phyloP scores from a whole-genome alignment of 768 basidiomycete species.

The Macrolepiota albuminosa region DNA sequence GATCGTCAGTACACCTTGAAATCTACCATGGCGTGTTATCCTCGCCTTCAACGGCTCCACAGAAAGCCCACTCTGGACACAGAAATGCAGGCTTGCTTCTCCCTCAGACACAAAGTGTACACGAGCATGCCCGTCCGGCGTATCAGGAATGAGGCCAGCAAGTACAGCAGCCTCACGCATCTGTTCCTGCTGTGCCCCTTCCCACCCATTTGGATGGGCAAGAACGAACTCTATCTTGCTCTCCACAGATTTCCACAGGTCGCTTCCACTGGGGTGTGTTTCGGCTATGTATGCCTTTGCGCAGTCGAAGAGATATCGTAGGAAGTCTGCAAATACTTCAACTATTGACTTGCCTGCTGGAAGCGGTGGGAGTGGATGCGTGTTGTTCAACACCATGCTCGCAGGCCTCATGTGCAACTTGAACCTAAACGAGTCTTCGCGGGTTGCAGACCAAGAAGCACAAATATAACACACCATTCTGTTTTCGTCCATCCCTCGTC shows the following conservation, averaged over 20 bases:
- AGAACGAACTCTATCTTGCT: constrained; percentile 45
- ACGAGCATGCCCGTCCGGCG: constrained; percentile 10
- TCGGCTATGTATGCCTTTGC: constrained; percentile 43
- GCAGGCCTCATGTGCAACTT: constrained; percentile 1
- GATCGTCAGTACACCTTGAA: background rate
- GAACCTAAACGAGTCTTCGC: background rate
- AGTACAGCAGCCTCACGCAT: constrained; percentile 49
- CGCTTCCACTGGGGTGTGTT: constrained; percentile 12
- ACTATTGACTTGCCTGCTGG: constrained; percentile 36
- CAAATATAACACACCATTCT: constrained; percentile 37
- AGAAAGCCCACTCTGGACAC: background rate
- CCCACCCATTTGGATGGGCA: constrained; percentile 66
- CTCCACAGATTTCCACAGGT: constrained; percentile 42
- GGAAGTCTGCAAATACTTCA: constrained; percentile 45
- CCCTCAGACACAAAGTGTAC: background rate
- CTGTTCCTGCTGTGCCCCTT: constrained; percentile 49
- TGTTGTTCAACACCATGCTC: background rate
- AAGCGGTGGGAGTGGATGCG: constrained; percentile 28
- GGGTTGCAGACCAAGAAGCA: background rate
- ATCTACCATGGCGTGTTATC: background rate
- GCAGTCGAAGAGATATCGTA: constrained; percentile 43
- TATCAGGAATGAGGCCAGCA: constrained; percentile 46
- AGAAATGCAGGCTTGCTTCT: constrained; percentile 1
- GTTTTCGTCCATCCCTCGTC: constrained; percentile 44
- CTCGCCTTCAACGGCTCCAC: background rate